Evolutionary conservation across 331 rosid species (phyloP).

Genomic region (Acacia concinna): DNA sequence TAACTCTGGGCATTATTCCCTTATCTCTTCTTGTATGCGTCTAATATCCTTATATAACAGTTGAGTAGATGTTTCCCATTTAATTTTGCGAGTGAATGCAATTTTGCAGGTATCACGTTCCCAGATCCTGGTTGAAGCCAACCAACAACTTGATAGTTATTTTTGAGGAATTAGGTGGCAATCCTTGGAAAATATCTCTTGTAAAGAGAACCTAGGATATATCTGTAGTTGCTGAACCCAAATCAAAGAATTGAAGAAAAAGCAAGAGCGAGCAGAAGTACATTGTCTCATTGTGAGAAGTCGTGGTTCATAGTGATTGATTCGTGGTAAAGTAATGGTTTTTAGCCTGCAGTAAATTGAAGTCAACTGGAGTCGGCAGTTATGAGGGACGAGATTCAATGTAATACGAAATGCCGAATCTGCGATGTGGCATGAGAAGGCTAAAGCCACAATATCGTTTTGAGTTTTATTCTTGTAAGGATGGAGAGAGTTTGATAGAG

Average conservation of each 20-base stretch:
- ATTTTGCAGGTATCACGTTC: slow-evolving; percentile 80
- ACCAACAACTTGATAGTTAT: slow-evolving; percentile 65
- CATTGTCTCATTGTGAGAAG: not conserved
- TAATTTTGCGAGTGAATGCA: not conserved
- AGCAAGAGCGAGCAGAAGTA: not conserved
- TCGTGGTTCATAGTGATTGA: not conserved
- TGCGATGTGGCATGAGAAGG: not conserved
- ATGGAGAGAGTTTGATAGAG: not conserved
- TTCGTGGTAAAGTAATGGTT: not conserved
- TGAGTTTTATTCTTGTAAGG: not conserved
- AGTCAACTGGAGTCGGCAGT: not conserved
- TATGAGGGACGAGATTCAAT: not conserved
- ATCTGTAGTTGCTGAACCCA: not conserved
- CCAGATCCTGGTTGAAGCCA: slow-evolving; percentile 93
- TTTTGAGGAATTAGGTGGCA: slow-evolving; percentile 91
- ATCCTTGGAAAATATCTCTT: slow-evolving; percentile 64
- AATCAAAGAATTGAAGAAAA: slow-evolving; percentile 1
- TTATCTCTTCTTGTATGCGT: not conserved
- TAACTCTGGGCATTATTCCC: not conserved
- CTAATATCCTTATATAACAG: not conserved
- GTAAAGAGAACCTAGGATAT: slow-evolving; percentile 49
- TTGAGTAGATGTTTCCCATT: not conserved
- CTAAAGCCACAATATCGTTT: not conserved
- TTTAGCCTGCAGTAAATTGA: not conserved
- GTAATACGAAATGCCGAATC: not conserved